These are phyloP conservation scores for Sergeia podlipaevii DNA, from an alignment of 208 protist species.

Conservation along the genomic window DNA sequence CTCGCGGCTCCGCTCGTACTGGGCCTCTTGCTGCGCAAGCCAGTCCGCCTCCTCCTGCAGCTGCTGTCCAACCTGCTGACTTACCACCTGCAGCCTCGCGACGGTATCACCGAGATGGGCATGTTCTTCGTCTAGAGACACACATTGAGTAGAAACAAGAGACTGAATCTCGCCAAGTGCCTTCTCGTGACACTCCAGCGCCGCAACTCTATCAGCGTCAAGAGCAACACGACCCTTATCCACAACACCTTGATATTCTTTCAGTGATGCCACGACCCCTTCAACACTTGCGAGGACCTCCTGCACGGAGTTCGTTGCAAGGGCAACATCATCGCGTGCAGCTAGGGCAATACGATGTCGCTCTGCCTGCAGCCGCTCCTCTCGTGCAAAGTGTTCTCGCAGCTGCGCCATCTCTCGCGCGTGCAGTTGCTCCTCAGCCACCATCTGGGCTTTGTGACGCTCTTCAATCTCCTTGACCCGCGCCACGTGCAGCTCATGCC, in stretches of 20 bases:
- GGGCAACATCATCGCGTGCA: slow-evolving; percentile 35
- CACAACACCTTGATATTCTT: slow-evolving; percentile 41
- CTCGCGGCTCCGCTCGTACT: slow-evolving; percentile 24
- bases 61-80: slow-evolving; percentile 44
- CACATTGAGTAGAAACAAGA: slow-evolving; percentile 40
- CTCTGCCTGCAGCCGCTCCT: slow-evolving; percentile 51
- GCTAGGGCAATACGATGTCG: slow-evolving; percentile 29
- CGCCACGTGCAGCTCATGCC: slow-evolving; percentile 57
- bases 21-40: slow-evolving; percentile 59
- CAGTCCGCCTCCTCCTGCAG: slow-evolving; percentile 57
- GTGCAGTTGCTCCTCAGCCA: slow-evolving; percentile 52
- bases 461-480: slow-evolving; percentile 50
- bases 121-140: slow-evolving; percentile 40
- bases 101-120: slow-evolving; percentile 32
- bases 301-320: slow-evolving; percentile 30
- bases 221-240: slow-evolving; percentile 32
- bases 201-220: slow-evolving; percentile 24
- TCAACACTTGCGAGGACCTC: slow-evolving; percentile 26
- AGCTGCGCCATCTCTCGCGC: slow-evolving; percentile 56
- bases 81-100: slow-evolving; percentile 34
- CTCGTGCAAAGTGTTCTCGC: slow-evolving; percentile 34
- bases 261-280: slow-evolving; percentile 28
- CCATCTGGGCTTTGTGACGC: slow-evolving; percentile 48
- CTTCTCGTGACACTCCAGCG: slow-evolving; percentile 25
- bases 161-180: slow-evolving; percentile 36